These are phyloP conservation scores for Aristolochia contorta DNA, from an alignment of 164 flowering plant genomes.

Conservation along the genomic window DNA sequence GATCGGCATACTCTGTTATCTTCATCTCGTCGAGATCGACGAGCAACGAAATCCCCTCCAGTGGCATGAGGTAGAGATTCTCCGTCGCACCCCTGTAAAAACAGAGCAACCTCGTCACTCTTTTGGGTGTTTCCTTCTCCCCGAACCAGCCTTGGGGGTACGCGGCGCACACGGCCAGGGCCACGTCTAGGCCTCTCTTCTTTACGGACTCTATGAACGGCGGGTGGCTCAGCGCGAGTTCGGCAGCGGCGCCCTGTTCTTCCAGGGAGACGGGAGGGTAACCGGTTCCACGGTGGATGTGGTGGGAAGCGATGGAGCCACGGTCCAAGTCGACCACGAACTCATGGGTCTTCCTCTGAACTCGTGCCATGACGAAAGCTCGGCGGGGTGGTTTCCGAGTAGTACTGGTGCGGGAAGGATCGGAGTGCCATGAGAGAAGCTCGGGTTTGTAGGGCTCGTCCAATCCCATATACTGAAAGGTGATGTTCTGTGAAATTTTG, in stretches of 20 bases:
- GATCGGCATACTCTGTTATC: slow-evolving; percentile 27
- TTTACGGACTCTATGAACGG: slow-evolving; percentile 27
- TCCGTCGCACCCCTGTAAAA: slow-evolving; percentile 27
- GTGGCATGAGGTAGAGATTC: slow-evolving; percentile 38
- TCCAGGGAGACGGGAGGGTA: slow-evolving; percentile 33
- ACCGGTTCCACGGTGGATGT: slow-evolving; percentile 26
- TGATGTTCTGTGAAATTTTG: slow-evolving; percentile 9
- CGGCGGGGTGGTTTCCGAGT: slow-evolving; percentile 40
- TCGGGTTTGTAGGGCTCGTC: slow-evolving; percentile 31
- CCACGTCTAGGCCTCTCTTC: slow-evolving; percentile 35
- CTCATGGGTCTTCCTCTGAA: slow-evolving; percentile 22
- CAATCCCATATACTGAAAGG: slow-evolving; percentile 33
- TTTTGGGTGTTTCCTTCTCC: slow-evolving; percentile 15
- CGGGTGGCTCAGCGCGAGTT: slow-evolving; percentile 18
- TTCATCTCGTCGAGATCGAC: slow-evolving; percentile 47
- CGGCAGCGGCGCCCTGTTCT: slow-evolving; percentile 25
- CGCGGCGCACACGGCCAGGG: slow-evolving; percentile 26
- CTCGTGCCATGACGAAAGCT: slow-evolving; percentile 31
- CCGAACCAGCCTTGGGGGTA: slow-evolving; percentile 49
- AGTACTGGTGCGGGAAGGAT: not conserved
- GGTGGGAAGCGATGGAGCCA: slow-evolving; percentile 16
- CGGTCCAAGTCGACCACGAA: slow-evolving; percentile 31
- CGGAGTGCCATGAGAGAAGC: slow-evolving; percentile 22
- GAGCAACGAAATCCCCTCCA: slow-evolving; percentile 36
- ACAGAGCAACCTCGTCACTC: slow-evolving; percentile 25